These are phyloP conservation scores for Raphidocelis subcapitata DNA, from an alignment of 139 green algal species.

Conservation along the genomic window DNA sequence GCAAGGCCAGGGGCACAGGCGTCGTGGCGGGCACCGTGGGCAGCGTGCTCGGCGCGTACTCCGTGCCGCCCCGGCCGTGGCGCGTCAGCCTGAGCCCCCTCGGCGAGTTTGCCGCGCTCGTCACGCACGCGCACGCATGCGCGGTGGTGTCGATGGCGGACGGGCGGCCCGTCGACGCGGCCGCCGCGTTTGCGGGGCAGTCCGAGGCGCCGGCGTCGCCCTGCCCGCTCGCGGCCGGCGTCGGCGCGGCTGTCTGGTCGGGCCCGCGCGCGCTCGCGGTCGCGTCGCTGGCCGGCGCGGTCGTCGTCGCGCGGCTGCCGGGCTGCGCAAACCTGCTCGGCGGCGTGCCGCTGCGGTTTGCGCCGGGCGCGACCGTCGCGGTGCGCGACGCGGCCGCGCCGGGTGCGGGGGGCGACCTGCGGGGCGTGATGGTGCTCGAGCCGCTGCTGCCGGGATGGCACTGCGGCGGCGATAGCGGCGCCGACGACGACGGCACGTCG, in stretches of 20 bases:
- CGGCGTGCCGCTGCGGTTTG: conserved; percentile 2
- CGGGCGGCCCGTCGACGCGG: no score
- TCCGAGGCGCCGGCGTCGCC: no score
- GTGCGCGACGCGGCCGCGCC: not conserved
- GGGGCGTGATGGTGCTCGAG: conserved; percentile 31
- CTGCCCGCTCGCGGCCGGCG: not conserved
- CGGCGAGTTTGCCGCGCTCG: no score
- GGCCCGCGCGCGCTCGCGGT: conserved; percentile 16
- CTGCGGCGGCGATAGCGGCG: not conserved
- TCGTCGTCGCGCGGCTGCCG: conserved; percentile 31
- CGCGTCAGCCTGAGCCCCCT: no score
- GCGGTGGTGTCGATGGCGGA: no score
- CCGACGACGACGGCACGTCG: not conserved
- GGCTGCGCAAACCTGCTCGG: conserved; percentile 22
- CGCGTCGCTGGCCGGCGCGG: conserved; percentile 11
- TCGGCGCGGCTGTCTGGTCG: conserved; percentile 11
- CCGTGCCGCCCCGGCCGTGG: no score
- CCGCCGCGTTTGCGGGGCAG: no score
- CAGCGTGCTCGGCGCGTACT: no score
- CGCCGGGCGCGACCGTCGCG: not conserved
- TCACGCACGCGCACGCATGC: no score
- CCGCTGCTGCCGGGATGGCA: conserved; percentile 6
- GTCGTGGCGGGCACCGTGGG: no score
- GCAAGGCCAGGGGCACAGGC: no score
- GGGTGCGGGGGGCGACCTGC: not conserved